Percentiles rank a stretch among this genome's conserved stretches.
Conservation (phyloP, 306 rosid genomes). For the Fragaria ananassa region DNA sequence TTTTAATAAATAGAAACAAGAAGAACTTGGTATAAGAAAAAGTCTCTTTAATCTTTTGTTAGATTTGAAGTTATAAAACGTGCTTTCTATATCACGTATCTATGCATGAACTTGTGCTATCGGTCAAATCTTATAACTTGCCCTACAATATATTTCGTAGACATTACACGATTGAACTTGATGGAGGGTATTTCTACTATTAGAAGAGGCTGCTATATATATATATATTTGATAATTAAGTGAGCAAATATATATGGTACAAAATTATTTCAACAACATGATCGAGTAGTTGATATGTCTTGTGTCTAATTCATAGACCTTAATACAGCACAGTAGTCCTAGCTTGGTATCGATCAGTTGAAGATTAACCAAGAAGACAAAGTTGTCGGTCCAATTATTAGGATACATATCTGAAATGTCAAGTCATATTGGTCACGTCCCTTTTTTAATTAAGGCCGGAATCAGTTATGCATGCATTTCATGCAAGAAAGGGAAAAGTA, state of each 20-base stretch:
- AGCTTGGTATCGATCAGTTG: not conserved
- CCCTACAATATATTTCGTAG: not conserved
- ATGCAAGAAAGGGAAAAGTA: slow-evolving; percentile 11
- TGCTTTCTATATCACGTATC: too few species aligned
- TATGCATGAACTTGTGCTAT: not conserved
- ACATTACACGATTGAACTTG: not conserved
- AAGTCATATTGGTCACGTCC: not conserved
- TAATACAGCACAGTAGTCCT: not conserved
- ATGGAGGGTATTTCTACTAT: too few species aligned
- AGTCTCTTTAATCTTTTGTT: too few species aligned
- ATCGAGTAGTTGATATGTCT: not conserved
- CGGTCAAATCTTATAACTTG: not conserved
- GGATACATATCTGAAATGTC: not conserved
- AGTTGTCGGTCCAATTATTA: not conserved
- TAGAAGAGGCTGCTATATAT: not conserved
- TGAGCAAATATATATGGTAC: not conserved
- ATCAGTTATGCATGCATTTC: not conserved
- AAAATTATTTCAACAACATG: not conserved
- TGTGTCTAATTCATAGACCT: not conserved
- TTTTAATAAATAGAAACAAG: not conserved
- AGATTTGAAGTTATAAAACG: too few species aligned
- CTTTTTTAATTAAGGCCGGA: not conserved
- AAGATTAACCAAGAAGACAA: not conserved
- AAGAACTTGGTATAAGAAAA: too few species aligned
- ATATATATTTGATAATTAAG: not conserved